Conservation (phyloP, 805 yeast species). For the Wickerhamiella parazyma region DNA sequence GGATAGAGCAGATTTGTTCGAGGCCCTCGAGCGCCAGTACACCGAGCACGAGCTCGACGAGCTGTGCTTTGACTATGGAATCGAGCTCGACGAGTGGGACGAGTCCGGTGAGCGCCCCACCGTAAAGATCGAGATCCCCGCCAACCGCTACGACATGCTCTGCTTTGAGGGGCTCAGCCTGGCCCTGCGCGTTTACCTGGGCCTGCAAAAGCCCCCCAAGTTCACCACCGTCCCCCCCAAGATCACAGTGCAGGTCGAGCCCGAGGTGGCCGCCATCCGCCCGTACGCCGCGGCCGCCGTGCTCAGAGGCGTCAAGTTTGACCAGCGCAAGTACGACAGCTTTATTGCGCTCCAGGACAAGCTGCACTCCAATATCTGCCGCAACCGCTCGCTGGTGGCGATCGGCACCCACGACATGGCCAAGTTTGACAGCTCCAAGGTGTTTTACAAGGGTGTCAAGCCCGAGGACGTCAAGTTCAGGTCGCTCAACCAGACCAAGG, state of each 20-base stretch:
- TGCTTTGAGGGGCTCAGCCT: conserved; percentile 97
- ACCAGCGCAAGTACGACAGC: conserved; percentile 77
- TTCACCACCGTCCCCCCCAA: conserved; percentile 56
- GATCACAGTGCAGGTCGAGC: conserved; percentile 53
- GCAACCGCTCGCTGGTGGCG: conserved; percentile 94
- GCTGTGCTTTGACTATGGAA: conserved; percentile 92
- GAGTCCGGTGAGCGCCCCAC: conserved; percentile 96
- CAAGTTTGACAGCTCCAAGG: conserved; percentile 57
- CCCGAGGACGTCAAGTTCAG: conserved; percentile 58
- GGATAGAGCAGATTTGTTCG: conserved; percentile 83
- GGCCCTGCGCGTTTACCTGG: conserved; percentile 82
- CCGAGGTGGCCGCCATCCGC: conserved; percentile 60
- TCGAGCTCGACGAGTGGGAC: conserved; percentile 88
- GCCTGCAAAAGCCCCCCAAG: conserved; percentile 47
- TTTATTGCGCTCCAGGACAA: conserved; percentile 94
- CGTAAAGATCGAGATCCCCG: conserved; percentile 91
- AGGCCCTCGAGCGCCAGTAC: conserved; percentile 45
- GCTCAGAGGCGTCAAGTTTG: conserved; percentile 68
- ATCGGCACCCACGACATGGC: conserved; percentile 96
- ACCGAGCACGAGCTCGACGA: conserved; percentile 92
- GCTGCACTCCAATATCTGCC: conserved; percentile 85
- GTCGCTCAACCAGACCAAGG: conserved; percentile 31
- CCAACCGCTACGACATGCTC: conserved; percentile 94
- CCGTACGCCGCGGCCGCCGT: conserved; percentile 95
- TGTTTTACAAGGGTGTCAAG: conserved; percentile 71